Percentiles rank a stretch among this genome's conserved stretches.
Conservation (phyloP, 2,329 filamentous ascomycete species). For the Pochonia chlamydosporia region DNA sequence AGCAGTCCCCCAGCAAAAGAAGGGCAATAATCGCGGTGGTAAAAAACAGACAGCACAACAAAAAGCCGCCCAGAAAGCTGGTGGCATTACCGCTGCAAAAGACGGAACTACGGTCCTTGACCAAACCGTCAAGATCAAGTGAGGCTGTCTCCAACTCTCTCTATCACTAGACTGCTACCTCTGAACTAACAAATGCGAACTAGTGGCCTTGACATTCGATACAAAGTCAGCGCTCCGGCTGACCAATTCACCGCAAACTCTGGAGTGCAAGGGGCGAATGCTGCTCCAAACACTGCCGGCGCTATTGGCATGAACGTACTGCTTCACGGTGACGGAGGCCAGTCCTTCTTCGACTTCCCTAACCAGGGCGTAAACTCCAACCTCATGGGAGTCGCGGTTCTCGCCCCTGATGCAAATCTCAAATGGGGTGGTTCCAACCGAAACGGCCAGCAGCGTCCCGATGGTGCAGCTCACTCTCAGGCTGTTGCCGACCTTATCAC, state of each 20-base stretch:
- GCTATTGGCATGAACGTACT: constrained; percentile 49
- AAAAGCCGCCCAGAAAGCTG: constrained; percentile 19
- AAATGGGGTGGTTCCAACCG: constrained; percentile 52
- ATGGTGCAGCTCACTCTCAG: constrained; percentile 50
- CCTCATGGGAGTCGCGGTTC: constrained; percentile 46
- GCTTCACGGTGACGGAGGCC: constrained; percentile 54
- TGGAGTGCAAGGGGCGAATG: constrained; percentile 39
- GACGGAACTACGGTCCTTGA: constrained; percentile 53
- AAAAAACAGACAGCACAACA: constrained; percentile 19
- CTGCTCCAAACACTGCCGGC: constrained; percentile 23
- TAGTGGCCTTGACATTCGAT: constrained; percentile 47
- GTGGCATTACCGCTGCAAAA: constrained; percentile 36
- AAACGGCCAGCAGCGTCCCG: constrained; percentile 42
- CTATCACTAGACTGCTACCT: neutral
- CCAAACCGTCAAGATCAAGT: constrained; percentile 49
- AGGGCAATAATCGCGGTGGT: neutral
- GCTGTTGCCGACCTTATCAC: constrained; percentile 48
- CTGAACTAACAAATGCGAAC: neutral
- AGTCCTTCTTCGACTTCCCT: constrained; percentile 53
- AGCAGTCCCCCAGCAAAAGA: constrained; percentile 6
- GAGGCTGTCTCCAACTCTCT: constrained; percentile 12
- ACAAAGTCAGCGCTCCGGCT: constrained; percentile 49
- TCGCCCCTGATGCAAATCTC: constrained; percentile 47
- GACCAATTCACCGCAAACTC: constrained; percentile 44
- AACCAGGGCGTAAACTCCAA: constrained; percentile 46